Base-by-base conservation (phyloP, 108 stramenopile genomes). In the Pseudonitzschia pungens region DNA sequence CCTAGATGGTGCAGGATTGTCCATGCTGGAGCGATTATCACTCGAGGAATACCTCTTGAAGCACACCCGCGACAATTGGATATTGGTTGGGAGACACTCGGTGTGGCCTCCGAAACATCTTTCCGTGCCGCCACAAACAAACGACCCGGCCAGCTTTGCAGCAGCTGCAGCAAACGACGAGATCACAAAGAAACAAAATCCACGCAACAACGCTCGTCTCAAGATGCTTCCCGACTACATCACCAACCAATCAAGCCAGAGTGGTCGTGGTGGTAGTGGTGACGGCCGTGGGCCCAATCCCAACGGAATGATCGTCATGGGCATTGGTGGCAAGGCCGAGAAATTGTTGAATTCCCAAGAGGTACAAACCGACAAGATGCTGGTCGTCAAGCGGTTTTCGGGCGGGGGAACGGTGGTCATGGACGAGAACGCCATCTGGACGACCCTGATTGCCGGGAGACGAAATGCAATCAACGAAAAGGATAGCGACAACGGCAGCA, bases 341-440 rank as follows among this genome's bases (percentile, higher is more conserved):
- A 56, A 77, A 32, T 77, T 96, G 24, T 65, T 95, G 18, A 76
- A 96, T 72, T 52, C 83, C 6, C 41, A 72, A 3, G 55, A 65
- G 26, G 86, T 89, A 3, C 77, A 76, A 44, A 18, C 78, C 41
- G 89, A 95, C 45, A 67, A 80, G n/a, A 75, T 95, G 7, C 41
- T 84, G 48, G 81, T 93, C 14, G 48, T 96, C 29, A 92, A 90
- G 68, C 80, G 98, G 57, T 98, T 96, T 82, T 92, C 91, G 11
- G 98, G 98, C 36, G 98, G 96, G 11, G 98, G 98, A 20, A 98
- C 96, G 14, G 98, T 98, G 3, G 92, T 98, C 0, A 81, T 97
- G 58, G 94, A 96, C 81, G 78, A 81, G 29, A 79, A 79, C 56
- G 91, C 89, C 2, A 68, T 97, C 11, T 92, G 91, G 82, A 89